Evolutionary conservation across 2,329 filamentous ascomycete species (phyloP).

Genomic region (Helotiales sp.): DNA sequence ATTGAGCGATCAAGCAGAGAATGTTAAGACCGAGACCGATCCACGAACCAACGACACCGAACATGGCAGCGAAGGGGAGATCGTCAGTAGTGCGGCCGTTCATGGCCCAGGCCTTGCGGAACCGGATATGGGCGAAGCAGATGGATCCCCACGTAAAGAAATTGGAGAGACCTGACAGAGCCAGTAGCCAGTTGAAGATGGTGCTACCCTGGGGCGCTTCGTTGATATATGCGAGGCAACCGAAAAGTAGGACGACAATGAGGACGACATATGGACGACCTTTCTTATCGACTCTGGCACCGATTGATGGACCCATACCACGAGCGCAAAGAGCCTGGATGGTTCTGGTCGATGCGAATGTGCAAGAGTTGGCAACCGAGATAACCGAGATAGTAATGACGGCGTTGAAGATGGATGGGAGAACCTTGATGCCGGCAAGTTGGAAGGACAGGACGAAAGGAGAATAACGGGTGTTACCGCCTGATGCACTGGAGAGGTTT

Average conservation of each 20-base stretch:
- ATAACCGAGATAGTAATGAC: constrained; percentile 90
- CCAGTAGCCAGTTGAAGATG: constrained; percentile 66
- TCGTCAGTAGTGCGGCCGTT: constrained; percentile 54
- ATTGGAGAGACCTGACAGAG: constrained; percentile 70
- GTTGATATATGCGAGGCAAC: constrained; percentile 59
- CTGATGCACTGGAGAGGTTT: constrained; percentile 58
- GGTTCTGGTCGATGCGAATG: constrained; percentile 89
- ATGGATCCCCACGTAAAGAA: constrained; percentile 77
- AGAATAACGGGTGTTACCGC: constrained; percentile 65
- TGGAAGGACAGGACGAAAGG: constrained; percentile 92
- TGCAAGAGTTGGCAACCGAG: constrained; percentile 87
- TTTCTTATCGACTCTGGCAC: constrained; percentile 78
- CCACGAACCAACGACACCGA: constrained; percentile 68
- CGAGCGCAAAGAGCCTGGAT: constrained; percentile 88
- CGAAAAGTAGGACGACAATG: constrained; percentile 52
- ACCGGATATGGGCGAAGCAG: constrained; percentile 64
- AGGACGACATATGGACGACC: constrained; percentile 69
- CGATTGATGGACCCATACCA: constrained; percentile 72
- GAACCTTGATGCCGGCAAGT: constrained; percentile 75
- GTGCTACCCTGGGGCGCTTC: constrained; percentile 42
- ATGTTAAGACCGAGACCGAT: constrained; percentile 66
- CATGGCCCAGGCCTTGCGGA: constrained; percentile 60
- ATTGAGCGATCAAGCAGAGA: constrained; percentile 63
- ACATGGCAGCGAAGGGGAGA: constrained; percentile 47
- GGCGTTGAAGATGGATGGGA: constrained; percentile 89